These are phyloP conservation scores for Limnomonas spitsbergensis DNA, from an alignment of 139 green algal species.

Conservation along the genomic window DNA sequence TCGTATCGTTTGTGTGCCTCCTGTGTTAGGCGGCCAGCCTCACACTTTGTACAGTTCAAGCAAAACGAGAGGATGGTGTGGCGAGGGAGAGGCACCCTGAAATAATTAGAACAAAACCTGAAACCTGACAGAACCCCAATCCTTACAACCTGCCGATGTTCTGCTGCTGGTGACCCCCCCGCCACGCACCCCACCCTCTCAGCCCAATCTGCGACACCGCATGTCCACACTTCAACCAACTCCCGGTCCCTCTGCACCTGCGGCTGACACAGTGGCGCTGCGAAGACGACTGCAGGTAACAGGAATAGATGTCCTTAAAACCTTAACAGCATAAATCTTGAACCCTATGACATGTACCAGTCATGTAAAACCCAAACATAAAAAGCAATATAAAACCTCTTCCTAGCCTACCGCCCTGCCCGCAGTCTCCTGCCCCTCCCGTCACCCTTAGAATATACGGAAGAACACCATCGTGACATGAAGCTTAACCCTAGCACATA, in stretches of 20 bases:
- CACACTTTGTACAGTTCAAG: too few species aligned
- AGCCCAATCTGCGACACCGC: slow-evolving; percentile 1
- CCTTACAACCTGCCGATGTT: slow-evolving; percentile 2
- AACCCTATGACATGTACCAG: background rate
- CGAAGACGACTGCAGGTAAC: slow-evolving; percentile 33
- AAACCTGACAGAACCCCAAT: background rate
- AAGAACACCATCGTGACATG: too few species aligned
- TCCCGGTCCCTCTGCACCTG: background rate
- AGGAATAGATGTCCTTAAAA: too few species aligned
- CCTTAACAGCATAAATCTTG: background rate
- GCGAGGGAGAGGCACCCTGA: too few species aligned
- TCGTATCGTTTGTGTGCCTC: too few species aligned
- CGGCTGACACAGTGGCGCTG: slow-evolving; percentile 31
- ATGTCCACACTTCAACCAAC: background rate
- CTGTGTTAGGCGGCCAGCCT: too few species aligned
- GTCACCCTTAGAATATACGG: too few species aligned
- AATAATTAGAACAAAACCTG: background rate
- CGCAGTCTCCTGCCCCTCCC: too few species aligned
- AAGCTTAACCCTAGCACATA: too few species aligned
- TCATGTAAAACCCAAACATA: background rate
- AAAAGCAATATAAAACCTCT: background rate
- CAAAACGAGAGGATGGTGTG: too few species aligned
- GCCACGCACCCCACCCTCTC: background rate
- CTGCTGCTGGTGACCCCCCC: background rate
- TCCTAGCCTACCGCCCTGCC: background rate